Base-by-base conservation (phyloP, 148 eudicot species). In the Vaccinium darrowii region DNA sequence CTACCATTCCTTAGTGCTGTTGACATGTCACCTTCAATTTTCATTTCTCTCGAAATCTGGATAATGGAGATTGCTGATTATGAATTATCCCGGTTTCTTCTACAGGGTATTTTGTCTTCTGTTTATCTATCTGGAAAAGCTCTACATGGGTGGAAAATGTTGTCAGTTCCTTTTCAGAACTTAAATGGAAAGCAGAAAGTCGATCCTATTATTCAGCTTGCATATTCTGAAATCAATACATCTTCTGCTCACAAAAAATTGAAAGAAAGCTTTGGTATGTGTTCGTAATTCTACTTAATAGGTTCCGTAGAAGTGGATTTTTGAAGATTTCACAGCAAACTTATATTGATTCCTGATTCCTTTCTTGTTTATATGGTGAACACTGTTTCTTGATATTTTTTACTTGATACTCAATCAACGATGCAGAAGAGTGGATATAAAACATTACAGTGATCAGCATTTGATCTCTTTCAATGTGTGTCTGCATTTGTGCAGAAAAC, bases 91-190 rank as follows among this genome's bases (percentile, higher is more conserved):
- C 43, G 84, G 81, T 83, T 79, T 85, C 51, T 57, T 87, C 81
- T 89, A 39, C 86, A 94, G 98, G 99, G 98, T 49, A 92, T 96
- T 82, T 85, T 96, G 63, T 96, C 99, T 83, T 87, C 94, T 84
- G 98, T 95, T 78, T 93, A 91, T 90, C 71, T 96, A 53, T 87
- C 94, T 84, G 87, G 86, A 78, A 86, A 87, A 85, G 86, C 86
- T 82, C 86, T 96, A 87, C 87, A 87, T 27, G 90, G 91, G 74
- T 96, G 99, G 99, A 96, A 92, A 88, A 92, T 94, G 93, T 75
- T 90, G 82, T 76, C 90, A 7, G 85, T 96, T 89, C 94, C 94
- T 81, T 86, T 93, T 60, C 82, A 85, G 86, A 90, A 90, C 86
- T 86, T 93, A 73, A 91, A 86, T 82, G 91, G 90, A 36, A 58